Evolutionary conservation across 441 rosid species (phyloP).

Genomic region (Erodium texanum): DNA sequence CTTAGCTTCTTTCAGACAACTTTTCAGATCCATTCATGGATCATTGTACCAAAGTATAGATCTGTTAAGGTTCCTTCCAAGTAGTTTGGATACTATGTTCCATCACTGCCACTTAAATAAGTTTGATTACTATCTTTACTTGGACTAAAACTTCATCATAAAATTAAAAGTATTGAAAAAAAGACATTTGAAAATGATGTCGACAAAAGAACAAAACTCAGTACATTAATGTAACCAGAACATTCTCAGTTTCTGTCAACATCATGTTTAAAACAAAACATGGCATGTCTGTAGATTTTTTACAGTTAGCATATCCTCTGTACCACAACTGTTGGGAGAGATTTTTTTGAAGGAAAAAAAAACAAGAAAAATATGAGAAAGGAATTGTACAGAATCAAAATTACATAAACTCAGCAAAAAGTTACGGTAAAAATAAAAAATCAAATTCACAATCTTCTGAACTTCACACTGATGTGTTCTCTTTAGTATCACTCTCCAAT

Average conservation of each 20-base stretch:
- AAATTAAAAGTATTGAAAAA: too few species aligned
- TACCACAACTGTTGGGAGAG: not conserved
- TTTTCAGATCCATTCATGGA: too few species aligned
- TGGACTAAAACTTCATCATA: too few species aligned
- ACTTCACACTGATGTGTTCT: not conserved
- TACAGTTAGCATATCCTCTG: not conserved
- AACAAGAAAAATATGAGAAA: too few species aligned
- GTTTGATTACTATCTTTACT: too few species aligned
- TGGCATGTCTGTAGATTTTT: not conserved
- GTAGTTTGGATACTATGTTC: too few species aligned
- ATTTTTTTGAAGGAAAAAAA: not conserved
- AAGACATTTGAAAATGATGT: too few species aligned
- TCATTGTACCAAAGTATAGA: too few species aligned
- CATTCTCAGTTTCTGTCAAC: slow-evolving; percentile 1
- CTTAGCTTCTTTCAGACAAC: too few species aligned
- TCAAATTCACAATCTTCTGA: not conserved
- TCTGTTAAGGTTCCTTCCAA: too few species aligned
- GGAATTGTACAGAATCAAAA: not conserved
- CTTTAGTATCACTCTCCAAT: slow-evolving; percentile 11
- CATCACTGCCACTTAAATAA: too few species aligned
- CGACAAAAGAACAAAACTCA: too few species aligned
- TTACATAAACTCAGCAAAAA: not conserved
- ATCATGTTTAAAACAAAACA: not conserved
- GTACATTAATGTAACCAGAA: not conserved
- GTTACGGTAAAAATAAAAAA: not conserved